Base-by-base conservation (phyloP, 1,139 yeast genomes). In the Yamadazyma sp. region DNA sequence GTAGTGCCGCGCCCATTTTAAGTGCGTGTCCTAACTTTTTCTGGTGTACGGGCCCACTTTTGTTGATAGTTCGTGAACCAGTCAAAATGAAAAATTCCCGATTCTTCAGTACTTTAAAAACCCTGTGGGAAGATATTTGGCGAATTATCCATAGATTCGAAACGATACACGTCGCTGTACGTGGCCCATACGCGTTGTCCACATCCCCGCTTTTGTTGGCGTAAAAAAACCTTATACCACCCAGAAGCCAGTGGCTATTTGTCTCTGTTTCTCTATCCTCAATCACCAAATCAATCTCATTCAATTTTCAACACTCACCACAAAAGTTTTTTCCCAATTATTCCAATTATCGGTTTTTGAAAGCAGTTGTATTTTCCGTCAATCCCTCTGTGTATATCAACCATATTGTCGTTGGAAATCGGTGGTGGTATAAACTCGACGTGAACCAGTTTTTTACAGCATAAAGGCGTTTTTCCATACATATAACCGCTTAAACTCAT, bases 301-400 rank as follows among this genome's bases (percentile, higher is more conserved):
- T 33, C 35, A 27, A 24, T 33, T 27, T 27, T 33, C 35, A 33
- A 21, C 33, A 27, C 35, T 32, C 35, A 32, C 35, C 35, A 32
- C 35, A 32, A 32, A 29, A 29, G 23, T 17, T 29, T 29, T 29
- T 29, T 29, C 31, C 31, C 22, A 29, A 4, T 18, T 29, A 17
- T 27, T 27, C 29, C 29, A 27, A 6, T 16, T 11, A 15, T 16
- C 29, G 29, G 29, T 15, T 9, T 14, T 27, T 27, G 21, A 18
- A 18, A 18, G 8, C 21, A 18, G 21, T 18, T 18, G 21, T 18
- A 18, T 18, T 18, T 5, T 18, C 8, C 21, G 16, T 13, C 29
- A 6, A 10, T 10, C n/a, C 25, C 9, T 23, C 25, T 9, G 7
- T 23, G n/a, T 9, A 10, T 9, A 23, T 23, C 5, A n/a, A 12